A percentile compares a stretch with the other conserved stretches of the same genome.
Evolutionary conservation across 2,329 filamentous ascomycete genomes (phyloP).

Genomic region (Botrytis pseudocinerea): DNA sequence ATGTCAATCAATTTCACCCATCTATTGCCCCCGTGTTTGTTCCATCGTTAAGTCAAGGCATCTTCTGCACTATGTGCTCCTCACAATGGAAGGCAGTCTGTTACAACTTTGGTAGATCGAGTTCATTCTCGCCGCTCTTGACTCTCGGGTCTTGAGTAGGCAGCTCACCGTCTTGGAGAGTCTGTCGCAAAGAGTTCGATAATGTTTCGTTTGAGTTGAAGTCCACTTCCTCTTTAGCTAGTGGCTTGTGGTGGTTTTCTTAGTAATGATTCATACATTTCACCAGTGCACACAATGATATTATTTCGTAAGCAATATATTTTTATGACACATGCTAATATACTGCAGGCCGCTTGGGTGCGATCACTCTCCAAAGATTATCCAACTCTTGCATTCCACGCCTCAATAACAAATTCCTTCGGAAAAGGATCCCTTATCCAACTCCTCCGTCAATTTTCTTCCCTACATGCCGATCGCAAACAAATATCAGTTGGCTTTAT

Average conservation of each 20-base stretch:
- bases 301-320: slow-evolving; percentile 3
- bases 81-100: slow-evolving; percentile 80
- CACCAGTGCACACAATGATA: slow-evolving; percentile 47
- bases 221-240: slow-evolving; percentile 64
- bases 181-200: slow-evolving; percentile 65
- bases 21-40: slow-evolving; percentile 27
- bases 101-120: slow-evolving; percentile 99
- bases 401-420: slow-evolving; percentile 92
- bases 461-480: slow-evolving; percentile 84
- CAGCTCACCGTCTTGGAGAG: slow-evolving; percentile 82
- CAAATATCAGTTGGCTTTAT: slow-evolving; percentile 82
- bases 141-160: slow-evolving; percentile 69
- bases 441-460: slow-evolving; percentile 88
- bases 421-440: slow-evolving; percentile 94
- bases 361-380: slow-evolving; percentile 84
- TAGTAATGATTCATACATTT: slow-evolving; percentile 97
- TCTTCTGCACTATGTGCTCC: slow-evolving; percentile 62
- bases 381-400: slow-evolving; percentile 92
- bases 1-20: neutral
- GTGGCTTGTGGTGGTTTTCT: slow-evolving; percentile 79
- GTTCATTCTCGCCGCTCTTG: slow-evolving; percentile 62
- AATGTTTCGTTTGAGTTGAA: slow-evolving; percentile 99
- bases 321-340: slow-evolving; percentile 37
- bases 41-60: slow-evolving; percentile 84
- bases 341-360: slow-evolving; percentile 84